Base-by-base conservation (phyloP, 2,329 filamentous ascomycete genomes). In the Decorospora gaudefroyi region DNA sequence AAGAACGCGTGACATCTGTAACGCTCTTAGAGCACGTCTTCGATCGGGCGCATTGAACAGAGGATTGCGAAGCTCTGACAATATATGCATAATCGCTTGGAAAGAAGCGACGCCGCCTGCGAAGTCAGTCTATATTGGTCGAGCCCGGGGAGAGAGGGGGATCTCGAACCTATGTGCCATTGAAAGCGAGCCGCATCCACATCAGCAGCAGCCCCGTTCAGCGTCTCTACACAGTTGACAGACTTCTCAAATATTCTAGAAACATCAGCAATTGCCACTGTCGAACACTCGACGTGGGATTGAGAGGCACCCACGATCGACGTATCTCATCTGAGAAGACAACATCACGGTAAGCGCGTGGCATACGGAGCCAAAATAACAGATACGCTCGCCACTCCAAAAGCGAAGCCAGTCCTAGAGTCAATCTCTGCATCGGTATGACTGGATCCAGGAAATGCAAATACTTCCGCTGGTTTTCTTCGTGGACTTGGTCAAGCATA, bases 291-390 rank as follows among this genome's bases (percentile, higher is more conserved):
- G 6, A 31, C 18, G 4, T 25, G 9, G 4, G 18, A 6, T 10
- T 4, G 4, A 7, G 15, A 28, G 19, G 21, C 12, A 60, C 67
- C 34, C 50, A 70, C 67, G 61, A 67, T 54, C 56, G 63, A 10
- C 67, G 59, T 19, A 69, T 62, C 5, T 68, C 64, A 8, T 57
- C 56, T 2, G 65, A 62, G 36, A 70, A 69, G n/a, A 69, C 65
- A 6, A 61, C 47, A 29, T 69, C 67, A 22, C 67, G 62, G 34
- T 68, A 69, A 11, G 61, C 64, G 16, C 67, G 59, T 2, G 69
- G 69, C 57, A 71, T 69, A 12, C 69, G 61, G 12, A 70, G 61
- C 69, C 69, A 71, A 47, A 71, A 71, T 7, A 71, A 48, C 2
- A 71, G 40, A 38, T 70, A 70, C 39, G 64, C 63, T 21, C 69